phyloP scores from a whole-genome alignment of 768 basidiomycete genomes.

The Galerina sulciceps region DNA sequence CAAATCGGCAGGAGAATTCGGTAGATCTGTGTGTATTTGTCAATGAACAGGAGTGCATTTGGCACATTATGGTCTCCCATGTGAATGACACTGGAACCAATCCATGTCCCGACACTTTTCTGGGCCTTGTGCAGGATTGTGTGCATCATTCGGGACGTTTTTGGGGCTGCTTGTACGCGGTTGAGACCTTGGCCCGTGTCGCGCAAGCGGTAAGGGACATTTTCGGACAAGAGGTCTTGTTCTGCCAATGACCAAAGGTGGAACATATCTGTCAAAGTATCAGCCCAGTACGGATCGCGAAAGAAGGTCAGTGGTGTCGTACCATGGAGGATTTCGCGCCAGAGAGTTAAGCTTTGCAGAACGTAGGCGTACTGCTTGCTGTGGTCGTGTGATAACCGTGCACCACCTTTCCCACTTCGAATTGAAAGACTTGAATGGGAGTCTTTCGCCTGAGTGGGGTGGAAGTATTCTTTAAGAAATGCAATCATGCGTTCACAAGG shows the following conservation, averaged over 20 bases:
- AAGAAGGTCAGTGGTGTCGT: conserved; percentile 13
- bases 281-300: neutral
- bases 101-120: conserved; percentile 79
- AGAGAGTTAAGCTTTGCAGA: conserved; percentile 83
- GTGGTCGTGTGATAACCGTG: conserved; percentile 84
- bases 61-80: conserved; percentile 90
- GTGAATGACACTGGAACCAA: conserved; percentile 86
- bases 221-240: conserved; percentile 80
- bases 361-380: conserved; percentile 86
- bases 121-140: conserved; percentile 84
- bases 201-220: conserved; percentile 74
- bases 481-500: conserved; percentile 86
- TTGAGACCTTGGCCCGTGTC: conserved; percentile 93
- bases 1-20: conserved; percentile 88
- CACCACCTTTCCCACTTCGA: conserved; percentile 79
- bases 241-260: conserved; percentile 84
- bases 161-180: conserved; percentile 84
- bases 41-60: conserved; percentile 87
- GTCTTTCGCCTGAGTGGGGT: conserved; percentile 71
- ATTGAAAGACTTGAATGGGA: conserved; percentile 74
- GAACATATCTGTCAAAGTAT: conserved; percentile 72
- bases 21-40: conserved; percentile 93
- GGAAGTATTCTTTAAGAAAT: conserved; percentile 77
- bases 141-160: conserved; percentile 92
- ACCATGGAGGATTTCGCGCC: conserved; percentile 89